Base-by-base conservation (phyloP, 2,329 filamentous ascomycete genomes). In the Thielaviopsis musarum region DNA sequence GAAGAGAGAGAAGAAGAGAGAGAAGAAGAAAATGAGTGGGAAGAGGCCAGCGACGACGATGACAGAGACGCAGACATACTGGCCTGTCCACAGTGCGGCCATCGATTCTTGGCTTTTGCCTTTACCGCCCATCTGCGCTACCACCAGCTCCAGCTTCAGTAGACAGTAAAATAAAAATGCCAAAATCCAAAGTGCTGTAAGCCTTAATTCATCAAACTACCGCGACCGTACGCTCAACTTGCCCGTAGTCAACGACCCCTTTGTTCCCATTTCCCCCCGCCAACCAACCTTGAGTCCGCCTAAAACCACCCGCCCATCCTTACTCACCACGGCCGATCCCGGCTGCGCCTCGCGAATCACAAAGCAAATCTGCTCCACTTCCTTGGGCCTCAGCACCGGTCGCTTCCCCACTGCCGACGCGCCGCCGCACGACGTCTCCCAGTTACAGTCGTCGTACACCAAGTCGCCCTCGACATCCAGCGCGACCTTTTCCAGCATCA, bases 201-300 rank as follows among this genome's bases (percentile, higher is more conserved):
- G 5, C 21, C 58, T 56, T 12, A 10, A 15, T 34, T 19, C 21
- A 15, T 34, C 21, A 57, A 2, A 34, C 30, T 34, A 34, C 30
- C 60, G 57, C 45, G 60, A 62, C 64, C 77, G 75, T 59, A 78
- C 77, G 13, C 81, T 80, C 63, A 95, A 73, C 76, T 86, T 91
- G 10, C 91, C 91, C 6, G 93, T 98, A 52, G 85, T 89, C 68
- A 98, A 74, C 65, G 83, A 91, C 0, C 93, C 93, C 66, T 82
- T 80, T 71, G 91, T 93, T 0, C 93, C 93, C 85, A 96, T 91
- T 63, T 87, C 81, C 45, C 87, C 86, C 63, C 88, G 79, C 93
- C 93, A 98, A 59, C 88, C 85, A 61, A 97, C 87, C 52, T 84
- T 85, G 64, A 97, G 71, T 63, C 93, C 83, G 5, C 91, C 91